Percentiles rank a stretch among this genome's conserved stretches.
phyloP scores from a whole-genome alignment of 768 basidiomycete species.

The Mycena rebaudengoi region DNA sequence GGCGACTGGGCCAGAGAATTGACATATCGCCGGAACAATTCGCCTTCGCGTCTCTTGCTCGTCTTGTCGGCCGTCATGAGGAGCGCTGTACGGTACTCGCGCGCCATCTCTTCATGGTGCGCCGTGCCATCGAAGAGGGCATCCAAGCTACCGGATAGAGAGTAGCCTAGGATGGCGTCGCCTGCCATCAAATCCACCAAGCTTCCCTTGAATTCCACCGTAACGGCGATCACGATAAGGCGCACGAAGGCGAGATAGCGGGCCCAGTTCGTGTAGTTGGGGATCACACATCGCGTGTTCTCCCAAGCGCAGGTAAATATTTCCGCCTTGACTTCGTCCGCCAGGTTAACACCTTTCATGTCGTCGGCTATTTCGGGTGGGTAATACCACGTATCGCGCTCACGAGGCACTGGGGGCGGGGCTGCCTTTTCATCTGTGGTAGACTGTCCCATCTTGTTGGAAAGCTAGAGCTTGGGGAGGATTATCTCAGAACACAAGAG shows the following conservation, averaged over 20 bases:
- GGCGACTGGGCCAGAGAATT: background rate
- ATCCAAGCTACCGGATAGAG: background rate
- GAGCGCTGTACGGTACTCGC: background rate
- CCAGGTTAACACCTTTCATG: too few relatives aligned
- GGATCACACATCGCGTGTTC: background rate
- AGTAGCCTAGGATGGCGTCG: background rate
- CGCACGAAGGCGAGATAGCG: slow-evolving; percentile 4
- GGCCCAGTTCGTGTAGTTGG: slow-evolving; percentile 1
- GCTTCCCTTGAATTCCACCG: too few relatives aligned
- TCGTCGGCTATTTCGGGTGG: too few relatives aligned
- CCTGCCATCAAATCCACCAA: background rate
- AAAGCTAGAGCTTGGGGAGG: too few relatives aligned
- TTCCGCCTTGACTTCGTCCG: background rate
- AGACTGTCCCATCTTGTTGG: too few relatives aligned
- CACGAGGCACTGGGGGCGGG: too few relatives aligned
- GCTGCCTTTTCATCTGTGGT: too few relatives aligned
- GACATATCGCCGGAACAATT: too few relatives aligned
- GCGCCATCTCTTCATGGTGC: background rate
- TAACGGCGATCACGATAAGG: background rate
- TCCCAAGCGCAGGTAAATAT: background rate
- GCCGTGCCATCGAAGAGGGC: background rate
- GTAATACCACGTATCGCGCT: too few relatives aligned
- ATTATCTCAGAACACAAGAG: too few relatives aligned
- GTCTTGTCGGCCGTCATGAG: background rate
- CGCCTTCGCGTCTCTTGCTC: background rate